These are phyloP conservation scores for Pisolithus tinctorius DNA, from an alignment of 768 basidiomycete species.

Conservation along the genomic window DNA sequence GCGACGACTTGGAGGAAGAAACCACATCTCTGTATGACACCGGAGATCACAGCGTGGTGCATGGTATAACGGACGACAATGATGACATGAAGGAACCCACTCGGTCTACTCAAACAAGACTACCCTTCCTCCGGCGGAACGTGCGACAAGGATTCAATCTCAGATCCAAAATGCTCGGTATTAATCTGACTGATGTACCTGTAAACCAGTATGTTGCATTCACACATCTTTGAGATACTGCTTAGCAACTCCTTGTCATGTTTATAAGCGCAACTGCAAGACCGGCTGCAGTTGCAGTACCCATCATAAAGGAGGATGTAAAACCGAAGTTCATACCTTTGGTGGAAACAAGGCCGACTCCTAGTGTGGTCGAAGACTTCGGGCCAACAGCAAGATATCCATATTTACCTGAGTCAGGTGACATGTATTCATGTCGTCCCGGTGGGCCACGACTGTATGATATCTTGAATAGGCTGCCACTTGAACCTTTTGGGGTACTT, in stretches of 20 bases:
- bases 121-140: constrained; percentile 55
- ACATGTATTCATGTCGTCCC: constrained; percentile 58
- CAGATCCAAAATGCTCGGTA: constrained; percentile 32
- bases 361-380: constrained; percentile 27
- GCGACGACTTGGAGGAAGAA: too few relatives aligned
- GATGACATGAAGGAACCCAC: constrained; percentile 26
- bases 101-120: constrained; percentile 25
- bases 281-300: constrained; percentile 3
- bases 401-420: constrained; percentile 43
- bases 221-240: too few relatives aligned
- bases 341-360: neutral
- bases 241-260: too few relatives aligned
- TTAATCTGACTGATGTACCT: constrained; percentile 22
- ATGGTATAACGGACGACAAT: constrained; percentile 36
- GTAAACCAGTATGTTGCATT: too few relatives aligned
- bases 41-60: constrained; percentile 23
- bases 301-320: constrained; percentile 15
- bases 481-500: constrained; percentile 58
- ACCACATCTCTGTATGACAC: neutral
- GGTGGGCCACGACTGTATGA: constrained; percentile 62
- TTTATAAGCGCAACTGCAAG: neutral
- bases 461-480: constrained; percentile 49
- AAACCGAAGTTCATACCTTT: constrained; percentile 15
- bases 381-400: constrained; percentile 48
- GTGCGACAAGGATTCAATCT: constrained; percentile 41